Evolutionary conservation across 768 basidiomycete species (phyloP).

Genomic region (Hypholoma fasciculare): DNA sequence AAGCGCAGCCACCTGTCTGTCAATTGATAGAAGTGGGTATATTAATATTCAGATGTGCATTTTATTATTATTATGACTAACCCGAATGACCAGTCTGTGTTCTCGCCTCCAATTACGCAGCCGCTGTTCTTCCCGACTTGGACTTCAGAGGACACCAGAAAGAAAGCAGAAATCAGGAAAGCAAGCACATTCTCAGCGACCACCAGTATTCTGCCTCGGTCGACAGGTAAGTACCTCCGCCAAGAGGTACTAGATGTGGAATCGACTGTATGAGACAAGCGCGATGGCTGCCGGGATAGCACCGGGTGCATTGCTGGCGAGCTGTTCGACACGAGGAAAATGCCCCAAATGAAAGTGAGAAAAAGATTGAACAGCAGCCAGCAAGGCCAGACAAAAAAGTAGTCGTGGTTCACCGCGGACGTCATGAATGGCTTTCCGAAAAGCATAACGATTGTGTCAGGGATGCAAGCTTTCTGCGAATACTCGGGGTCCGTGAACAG

Average conservation of each 20-base stretch:
- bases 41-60: background rate
- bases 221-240: conserved; percentile 8
- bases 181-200: conserved; percentile 9
- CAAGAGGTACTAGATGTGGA: background rate
- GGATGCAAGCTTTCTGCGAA: conserved; percentile 14
- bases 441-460: conserved; percentile 10
- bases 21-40: background rate
- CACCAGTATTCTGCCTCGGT: conserved; percentile 13
- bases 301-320: conserved; percentile 16
- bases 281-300: conserved; percentile 11
- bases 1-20: conserved; percentile 16
- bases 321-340: conserved; percentile 15
- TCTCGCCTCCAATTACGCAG: conserved; percentile 14
- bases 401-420: conserved; percentile 5
- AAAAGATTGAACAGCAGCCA: conserved; percentile 17
- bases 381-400: conserved; percentile 12
- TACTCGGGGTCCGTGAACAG: conserved; percentile 17
- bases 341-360: conserved; percentile 15
- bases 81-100: conserved; percentile 20
- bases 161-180: conserved; percentile 10
- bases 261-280: background rate
- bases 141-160: conserved; percentile 16
- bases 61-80: background rate
- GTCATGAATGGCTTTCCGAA: conserved; percentile 12
- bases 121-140: conserved; percentile 8